phyloP scores from a whole-genome alignment of 352 stramenopile species.

The Pythium utonaiense region DNA sequence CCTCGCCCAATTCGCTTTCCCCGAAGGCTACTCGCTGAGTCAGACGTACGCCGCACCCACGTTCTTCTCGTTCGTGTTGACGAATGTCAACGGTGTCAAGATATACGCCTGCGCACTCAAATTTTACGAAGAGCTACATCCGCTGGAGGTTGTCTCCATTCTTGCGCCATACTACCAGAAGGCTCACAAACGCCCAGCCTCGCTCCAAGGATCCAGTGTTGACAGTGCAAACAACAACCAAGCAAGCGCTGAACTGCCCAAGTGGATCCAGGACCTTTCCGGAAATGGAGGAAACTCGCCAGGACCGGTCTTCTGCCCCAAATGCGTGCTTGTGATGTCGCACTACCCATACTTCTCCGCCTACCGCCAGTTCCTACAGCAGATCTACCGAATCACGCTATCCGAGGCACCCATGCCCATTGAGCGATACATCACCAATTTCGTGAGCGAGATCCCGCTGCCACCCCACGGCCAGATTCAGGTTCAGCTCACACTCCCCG shows the following conservation, averaged over 20 bases:
- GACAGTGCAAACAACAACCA: constrained; percentile 47
- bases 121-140: constrained; percentile 81
- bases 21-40: constrained; percentile 63
- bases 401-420: constrained; percentile 92
- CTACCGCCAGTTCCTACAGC: constrained; percentile 94
- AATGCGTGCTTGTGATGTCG: constrained; percentile 91
- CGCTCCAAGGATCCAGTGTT: neutral
- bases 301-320: constrained; percentile 86
- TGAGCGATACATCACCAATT: constrained; percentile 97
- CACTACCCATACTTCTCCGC: constrained; percentile 95
- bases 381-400: constrained; percentile 80
- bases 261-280: constrained; percentile 73
- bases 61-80: constrained; percentile 85
- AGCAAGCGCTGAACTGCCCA: constrained; percentile 45
- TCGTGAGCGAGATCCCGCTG: constrained; percentile 94
- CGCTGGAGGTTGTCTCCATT: constrained; percentile 75
- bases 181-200: neutral
- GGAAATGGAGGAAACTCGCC: constrained; percentile 37
- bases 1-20: constrained; percentile 78
- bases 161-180: constrained; percentile 42
- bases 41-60: constrained; percentile 51
- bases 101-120: constrained; percentile 78
- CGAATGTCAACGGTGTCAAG: constrained; percentile 74
- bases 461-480: constrained; percentile 90
- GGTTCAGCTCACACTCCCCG: constrained; percentile 86